Base-by-base conservation (phyloP, 306 rosid species). In the Vigna angularis region DNA sequence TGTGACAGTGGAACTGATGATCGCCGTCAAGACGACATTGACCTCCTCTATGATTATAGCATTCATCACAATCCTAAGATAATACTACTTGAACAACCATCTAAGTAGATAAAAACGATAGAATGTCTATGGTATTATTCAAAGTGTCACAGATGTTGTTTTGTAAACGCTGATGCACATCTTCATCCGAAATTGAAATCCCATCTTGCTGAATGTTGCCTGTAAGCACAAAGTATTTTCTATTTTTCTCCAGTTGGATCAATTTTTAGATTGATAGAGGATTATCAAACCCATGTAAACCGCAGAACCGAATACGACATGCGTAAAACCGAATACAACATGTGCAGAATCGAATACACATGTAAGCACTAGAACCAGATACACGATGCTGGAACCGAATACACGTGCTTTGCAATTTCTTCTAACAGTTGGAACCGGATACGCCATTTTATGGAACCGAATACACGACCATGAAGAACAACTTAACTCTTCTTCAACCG, bases 161-260 rank as follows among this genome's bases (percentile, higher is more conserved):
- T 30, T 49, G 67, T 55, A 82, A 40, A 30, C 9, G 38, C 17
- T 51, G 3, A 40, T 70, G 44, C 32, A 70, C 44, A 20, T 74
- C 55, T 28, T 79, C 4, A 34, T 57, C 86, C 11, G 28, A 36
- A 20, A 85, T 18, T 0, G 36, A 9, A 67, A 85, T 17, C 12
- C 56, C 38, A 36, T 53, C 7, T 10, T 16, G 70, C 63, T 32
- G 59, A 30, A 56, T 0, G 14, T 71, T 2, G 3, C 63, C 32
- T 0, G 1, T 53, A 64, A 82, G 64, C 49, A 0, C 5, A 2
- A 38, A 0, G 1, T 0, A 0, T 55, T 0, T 38, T 70, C 57
- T 73, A 45, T 81, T 69, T 58, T 73, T 63, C 12, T 56, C 69
- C 47, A 85, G 81, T 38, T 82, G 70, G 22, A 85, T 78, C 0